Evolutionary conservation across 148 eudicot species (phyloP).

Genomic region (Rhododendron simsii): DNA sequence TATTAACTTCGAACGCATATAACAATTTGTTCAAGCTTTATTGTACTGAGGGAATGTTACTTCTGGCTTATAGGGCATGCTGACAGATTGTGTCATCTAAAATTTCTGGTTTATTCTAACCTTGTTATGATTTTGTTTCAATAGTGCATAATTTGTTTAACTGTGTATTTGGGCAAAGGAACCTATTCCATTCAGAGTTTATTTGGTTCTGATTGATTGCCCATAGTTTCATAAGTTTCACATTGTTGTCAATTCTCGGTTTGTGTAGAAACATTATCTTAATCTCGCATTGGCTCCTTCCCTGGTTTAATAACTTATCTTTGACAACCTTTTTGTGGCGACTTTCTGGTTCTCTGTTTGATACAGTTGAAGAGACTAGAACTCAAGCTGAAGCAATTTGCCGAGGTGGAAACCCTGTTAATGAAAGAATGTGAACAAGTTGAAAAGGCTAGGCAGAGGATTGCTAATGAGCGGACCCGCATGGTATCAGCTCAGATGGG

Average conservation of each 20-base stretch:
- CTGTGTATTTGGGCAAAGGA: background rate
- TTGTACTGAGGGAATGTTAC: background rate
- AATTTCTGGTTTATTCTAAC: background rate
- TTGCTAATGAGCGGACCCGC: slow-evolving; percentile 65
- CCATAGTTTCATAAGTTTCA: background rate
- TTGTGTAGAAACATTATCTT: background rate
- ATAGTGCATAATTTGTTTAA: background rate
- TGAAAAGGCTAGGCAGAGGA: slow-evolving; percentile 80
- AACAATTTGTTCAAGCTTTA: background rate
- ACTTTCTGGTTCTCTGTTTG: slow-evolving; percentile 7
- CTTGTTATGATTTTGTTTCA: background rate
- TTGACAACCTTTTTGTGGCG: background rate
- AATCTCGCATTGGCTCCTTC: background rate
- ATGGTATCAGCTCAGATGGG: slow-evolving; percentile 54
- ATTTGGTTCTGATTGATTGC: background rate
- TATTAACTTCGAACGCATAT: background rate
- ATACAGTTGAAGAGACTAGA: slow-evolving; percentile 88
- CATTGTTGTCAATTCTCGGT: background rate
- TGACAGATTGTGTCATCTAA: background rate
- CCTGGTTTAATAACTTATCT: too few relatives aligned
- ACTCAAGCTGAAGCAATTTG: slow-evolving; percentile 93
- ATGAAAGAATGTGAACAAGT: slow-evolving; percentile 97
- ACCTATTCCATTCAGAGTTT: background rate
- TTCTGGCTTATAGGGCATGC: background rate
- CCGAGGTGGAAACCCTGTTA: slow-evolving; percentile 82